Evolutionary conservation across 1,284 basidiomycete species (phyloP), one percentile per base, ranked within the genome.

Genomic region (Prillingera fragicola): DNA sequence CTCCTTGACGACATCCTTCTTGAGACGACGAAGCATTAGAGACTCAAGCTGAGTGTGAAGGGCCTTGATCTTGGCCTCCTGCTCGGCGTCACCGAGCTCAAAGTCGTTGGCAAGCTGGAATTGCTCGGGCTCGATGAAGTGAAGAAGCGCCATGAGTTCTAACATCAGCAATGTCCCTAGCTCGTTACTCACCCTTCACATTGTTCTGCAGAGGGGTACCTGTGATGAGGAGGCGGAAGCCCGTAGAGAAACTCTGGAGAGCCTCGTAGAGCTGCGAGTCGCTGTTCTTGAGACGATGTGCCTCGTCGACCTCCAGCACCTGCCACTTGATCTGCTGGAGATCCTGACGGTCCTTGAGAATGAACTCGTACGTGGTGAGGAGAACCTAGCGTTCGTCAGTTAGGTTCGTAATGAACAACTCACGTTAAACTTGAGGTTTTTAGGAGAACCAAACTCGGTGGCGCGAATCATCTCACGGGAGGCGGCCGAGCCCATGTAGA

Each of bases 181-280:
- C 5, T 35, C 7, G 42, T 19, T 34, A 49, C 77, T 44, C 58
- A 88, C 89, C 89, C 75, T 92, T 95, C 62, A 99, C 92, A 66
- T 96, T 98, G 76, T 99, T 99, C 71, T 99, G 95, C 43, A 99
- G 75, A 15, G 95, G 95, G 3, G 95, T 99, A 25, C 95, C 95
- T 0, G 95, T 98, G 71, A 98, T 98, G 57, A 98, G 80, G 43
- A 98, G 78, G 73, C 95, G 94, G 41, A 86, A 90, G 2, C 85
- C 85, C 33, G 88, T 85, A 41, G 82, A 80, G 76, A 98, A 98
- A 52, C 84, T 81, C 65, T 82, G 79, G 43, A 99, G 76, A 5
- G 91, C 90, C 65, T 98, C 91, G 71, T 98, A 98, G 35, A 98
- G 74, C 73, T 97, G 94, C 56, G 88, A 89, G 70, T 97, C 94